Evolutionary conservation across 768 basidiomycete genomes (phyloP), one percentile per base, ranked within the genome.

Genomic region (Psilocybe sp.): DNA sequence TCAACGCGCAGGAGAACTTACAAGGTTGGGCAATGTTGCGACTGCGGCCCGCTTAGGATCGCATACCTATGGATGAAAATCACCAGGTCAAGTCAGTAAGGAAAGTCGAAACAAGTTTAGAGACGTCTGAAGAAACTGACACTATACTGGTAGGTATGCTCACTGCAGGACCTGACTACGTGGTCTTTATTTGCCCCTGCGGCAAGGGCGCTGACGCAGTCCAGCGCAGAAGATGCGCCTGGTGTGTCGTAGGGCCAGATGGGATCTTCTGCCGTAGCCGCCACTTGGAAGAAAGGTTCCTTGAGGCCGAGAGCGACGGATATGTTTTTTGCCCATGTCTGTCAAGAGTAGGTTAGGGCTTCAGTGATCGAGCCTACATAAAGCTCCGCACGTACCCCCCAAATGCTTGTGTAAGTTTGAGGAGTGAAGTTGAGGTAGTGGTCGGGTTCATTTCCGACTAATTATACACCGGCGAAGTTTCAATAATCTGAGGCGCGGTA

Each of bases 371-470:
- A 42, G 47, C 16, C 23, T 38, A 28, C 42, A 31, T 34, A 2
- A 55, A 38, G n/a, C n/a, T n/a, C n/a, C n/a, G n/a, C 54, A 18
- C 12, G 18, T 56, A 76, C 79, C 59, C 65, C 69, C 78, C 78
- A 80, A 12, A 69, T 67, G 12, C 57, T 56, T 3, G 71, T 68
- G 52, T 81, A 81, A 16, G 64, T 73, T 52, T 71, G 60, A 20
- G 78, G 70, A 1, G 72, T 71, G 52, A 73, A 74, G 9, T 53
- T 32, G 35, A 67, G 66, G 51, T 79, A 80, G 34, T 79, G 77
- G 57, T 80, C 78, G 2, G 78, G 78, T 60, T 81, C 79, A 44
- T 80, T 80, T 16, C 79, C 79, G 51, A 80, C 77, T 78, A 44
- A 9, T 43, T 16, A 28, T n/a, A 10, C n/a, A n/a, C n/a, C n/a